These are phyloP conservation scores for Cordyceps militaris DNA, from an alignment of 2,329 filamentous ascomycete genomes.

Conservation along the genomic window DNA sequence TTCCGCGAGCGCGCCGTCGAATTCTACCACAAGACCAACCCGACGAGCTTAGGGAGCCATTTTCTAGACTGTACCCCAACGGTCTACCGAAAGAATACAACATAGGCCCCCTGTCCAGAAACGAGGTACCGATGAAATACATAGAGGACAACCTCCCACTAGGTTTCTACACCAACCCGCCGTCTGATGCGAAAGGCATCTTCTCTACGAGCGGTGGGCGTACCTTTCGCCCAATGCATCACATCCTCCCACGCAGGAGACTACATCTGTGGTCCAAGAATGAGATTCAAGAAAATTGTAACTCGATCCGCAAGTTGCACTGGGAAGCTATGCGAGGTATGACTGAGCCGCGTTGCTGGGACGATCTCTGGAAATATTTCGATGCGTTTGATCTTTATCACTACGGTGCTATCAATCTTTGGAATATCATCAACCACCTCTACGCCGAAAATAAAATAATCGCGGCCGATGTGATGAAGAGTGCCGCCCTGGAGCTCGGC, in stretches of 20 bases:
- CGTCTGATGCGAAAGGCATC: constrained; percentile 24
- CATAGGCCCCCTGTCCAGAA: constrained; percentile 22
- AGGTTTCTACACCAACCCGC: constrained; percentile 31
- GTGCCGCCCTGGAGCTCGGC: constrained; percentile 24
- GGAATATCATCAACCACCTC: constrained; percentile 37
- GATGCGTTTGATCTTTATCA: constrained; percentile 41
- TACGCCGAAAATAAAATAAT: constrained; percentile 33
- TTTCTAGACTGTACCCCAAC: constrained; percentile 28
- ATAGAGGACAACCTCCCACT: constrained; percentile 30
- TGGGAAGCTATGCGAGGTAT: constrained; percentile 31
- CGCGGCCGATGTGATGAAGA: constrained; percentile 20
- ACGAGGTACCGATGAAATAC: constrained; percentile 24
- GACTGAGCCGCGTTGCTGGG: constrained; percentile 26
- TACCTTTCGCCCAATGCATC: constrained; percentile 23
- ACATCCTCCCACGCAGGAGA: constrained; percentile 22
- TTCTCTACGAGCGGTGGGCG: constrained; percentile 33
- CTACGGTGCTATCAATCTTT: constrained; percentile 41
- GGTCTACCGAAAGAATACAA: constrained; percentile 29
- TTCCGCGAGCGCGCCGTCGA: constrained; percentile 3
- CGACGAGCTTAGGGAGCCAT: constrained; percentile 20
- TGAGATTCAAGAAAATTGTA: constrained; percentile 33
- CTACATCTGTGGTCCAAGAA: constrained; percentile 32
- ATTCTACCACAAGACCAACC: constrained; percentile 20
- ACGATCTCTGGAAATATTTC: constrained; percentile 41
- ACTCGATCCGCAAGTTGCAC: constrained; percentile 30